These are phyloP conservation scores for Sarocladium strictum DNA, from an alignment of 2,329 filamentous ascomycete species.

Conservation along the genomic window DNA sequence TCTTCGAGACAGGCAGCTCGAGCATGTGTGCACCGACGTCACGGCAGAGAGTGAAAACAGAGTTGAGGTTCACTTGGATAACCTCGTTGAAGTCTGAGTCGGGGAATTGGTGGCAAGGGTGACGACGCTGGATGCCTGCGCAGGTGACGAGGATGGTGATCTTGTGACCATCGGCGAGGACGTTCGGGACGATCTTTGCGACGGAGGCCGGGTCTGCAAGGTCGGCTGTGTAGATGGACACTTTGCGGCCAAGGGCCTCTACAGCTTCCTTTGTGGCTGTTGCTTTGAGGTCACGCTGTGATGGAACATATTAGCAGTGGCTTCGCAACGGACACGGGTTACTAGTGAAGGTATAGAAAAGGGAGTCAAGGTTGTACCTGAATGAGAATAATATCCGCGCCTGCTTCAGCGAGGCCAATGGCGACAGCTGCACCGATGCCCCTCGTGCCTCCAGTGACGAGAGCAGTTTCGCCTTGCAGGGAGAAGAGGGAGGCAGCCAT, in stretches of 20 bases:
- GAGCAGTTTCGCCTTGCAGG: conserved; percentile 49
- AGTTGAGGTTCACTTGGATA: conserved; percentile 78
- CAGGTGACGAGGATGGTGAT: conserved; percentile 81
- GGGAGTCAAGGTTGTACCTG: too few relatives aligned
- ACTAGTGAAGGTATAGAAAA: too few relatives aligned
- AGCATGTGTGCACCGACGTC: conserved; percentile 79
- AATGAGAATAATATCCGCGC: conserved; percentile 49
- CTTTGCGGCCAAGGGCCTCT: conserved; percentile 59
- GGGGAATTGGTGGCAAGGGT: conserved; percentile 70
- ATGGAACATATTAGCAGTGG: too few relatives aligned
- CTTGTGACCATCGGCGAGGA: conserved; percentile 57
- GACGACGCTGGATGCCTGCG: conserved; percentile 77
- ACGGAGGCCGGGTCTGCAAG: conserved; percentile 57
- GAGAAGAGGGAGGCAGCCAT: conserved; percentile 42
- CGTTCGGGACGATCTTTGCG: conserved; percentile 49
- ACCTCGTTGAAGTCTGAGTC: conserved; percentile 74
- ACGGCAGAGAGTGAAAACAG: conserved; percentile 72
- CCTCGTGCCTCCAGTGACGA: conserved; percentile 51
- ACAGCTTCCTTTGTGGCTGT: conserved; percentile 55
- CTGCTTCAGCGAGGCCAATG: conserved; percentile 52
- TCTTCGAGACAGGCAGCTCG: conserved; percentile 37
- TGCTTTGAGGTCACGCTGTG: conserved; percentile 34
- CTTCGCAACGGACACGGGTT: too few relatives aligned
- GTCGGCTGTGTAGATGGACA: conserved; percentile 63
- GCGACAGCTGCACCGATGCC: conserved; percentile 54